Evolutionary conservation across 257 asterid genomes (phyloP), one percentile per base, ranked within the genome.

Genomic region (Marsdenia floribunda): DNA sequence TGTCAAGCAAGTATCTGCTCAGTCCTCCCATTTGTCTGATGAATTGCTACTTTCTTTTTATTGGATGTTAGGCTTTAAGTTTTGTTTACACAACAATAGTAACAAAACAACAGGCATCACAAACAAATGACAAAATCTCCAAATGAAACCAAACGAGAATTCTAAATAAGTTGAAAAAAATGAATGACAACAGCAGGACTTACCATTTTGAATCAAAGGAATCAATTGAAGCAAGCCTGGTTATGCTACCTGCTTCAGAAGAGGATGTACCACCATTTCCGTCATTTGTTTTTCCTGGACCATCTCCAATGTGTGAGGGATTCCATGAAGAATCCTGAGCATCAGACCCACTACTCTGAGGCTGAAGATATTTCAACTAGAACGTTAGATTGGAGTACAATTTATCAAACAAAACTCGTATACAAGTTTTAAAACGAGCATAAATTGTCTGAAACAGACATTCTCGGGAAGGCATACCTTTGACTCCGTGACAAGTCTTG

Each of bases 131-230:
- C 21, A 22, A 37, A 12, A 58, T 38, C n/a, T 40, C 37, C 35
- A 13, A 35, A 22, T 37, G 37, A 54, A 68, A 46, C 35, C 18
- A 63, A n/a, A 67, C 26, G 21, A 19, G 16, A 26, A 71, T 33
- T 16, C 42, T 58, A 37, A 47, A 35, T 42, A 21, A 38, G 71
- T 68, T 33, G 74, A 33, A n/a, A 52, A 52, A 44, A 24, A 29
- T 29, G 33, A 67, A 47, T 14, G 18, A 9, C 46, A 47, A 49
- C 49, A 6, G 58, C 19, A 19, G 18, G 60, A 65, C 86, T 78
- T 77, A 92, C 99, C 99, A 95, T 87, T 90, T 92, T 66, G 99
- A 95, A 76, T 95, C 99, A 33, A 92, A 92, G 67, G 99, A 95
- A 80, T 95, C 99, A 14, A 95, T 95, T 3, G 99, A 92, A 60